Base-by-base conservation (phyloP, 2,329 filamentous ascomycete genomes). In the Sporothrix sp. region DNA sequence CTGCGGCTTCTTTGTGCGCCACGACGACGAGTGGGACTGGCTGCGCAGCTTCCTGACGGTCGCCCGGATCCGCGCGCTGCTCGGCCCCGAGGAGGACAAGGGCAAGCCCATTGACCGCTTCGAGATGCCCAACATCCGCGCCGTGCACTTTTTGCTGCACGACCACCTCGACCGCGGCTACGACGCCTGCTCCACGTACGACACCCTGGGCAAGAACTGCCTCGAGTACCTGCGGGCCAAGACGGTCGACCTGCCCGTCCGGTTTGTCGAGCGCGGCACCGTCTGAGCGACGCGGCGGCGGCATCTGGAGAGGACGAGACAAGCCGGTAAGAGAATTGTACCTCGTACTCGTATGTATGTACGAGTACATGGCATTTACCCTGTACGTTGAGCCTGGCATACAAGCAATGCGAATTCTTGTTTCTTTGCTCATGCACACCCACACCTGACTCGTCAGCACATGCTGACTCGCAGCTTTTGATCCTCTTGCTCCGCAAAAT, bases 131-230 rank as follows among this genome's bases (percentile, higher is more conserved):
- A 30, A 51, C 46, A 39, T 55, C 45, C 45, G 51, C 14, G 52
- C 53, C 8, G 64, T 66, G 32, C 64, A 66, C 48, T 66, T 66
- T 53, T 56, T 72, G 36, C 57, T 74, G 20, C 65, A 72, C 50
- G 71, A 73, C 55, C 70, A 72, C 54, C 59, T 73, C 7, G 69
- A 72, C 47, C 61, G 69, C 0, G 69, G 69, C 0, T 71, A 68
- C 57, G 65, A 69, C 48, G 66, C 68, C 4, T 69, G 66, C 32
- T 64, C 62, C 43, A 64, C 64, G 1, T 71, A 72, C 40, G 71
- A 74, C 57, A 68, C 66, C 1, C 57, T 74, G 13, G 71, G 70
- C 0, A 74, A 74, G 63, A 70, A 70, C 20, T 61, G 66, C 35
- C 65, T 61, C 13, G 71, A 74, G 62, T 73, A 71, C 55, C 43